Conservation (phyloP, 73 alveolate genomes). For the Tetrahymena elliotti region DNA sequence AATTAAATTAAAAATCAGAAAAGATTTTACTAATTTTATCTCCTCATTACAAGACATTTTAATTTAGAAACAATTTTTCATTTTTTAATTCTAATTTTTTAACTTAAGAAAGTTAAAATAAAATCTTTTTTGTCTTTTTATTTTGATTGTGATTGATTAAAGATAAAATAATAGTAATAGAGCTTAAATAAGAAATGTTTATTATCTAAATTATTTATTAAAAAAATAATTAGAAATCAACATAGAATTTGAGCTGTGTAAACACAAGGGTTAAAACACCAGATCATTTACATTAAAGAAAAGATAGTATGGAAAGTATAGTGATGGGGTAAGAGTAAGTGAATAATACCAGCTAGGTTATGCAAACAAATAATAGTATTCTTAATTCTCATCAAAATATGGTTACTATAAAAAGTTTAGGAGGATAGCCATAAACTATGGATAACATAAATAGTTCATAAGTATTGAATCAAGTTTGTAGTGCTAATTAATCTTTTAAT, state of each 20-base stretch:
- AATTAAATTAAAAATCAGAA: no score
- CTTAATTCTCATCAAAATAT: background rate
- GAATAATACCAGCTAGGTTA: background rate
- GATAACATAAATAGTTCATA: background rate
- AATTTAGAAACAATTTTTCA: no score
- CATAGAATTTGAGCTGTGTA: background rate
- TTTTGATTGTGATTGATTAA: no score
- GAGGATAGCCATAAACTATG: background rate
- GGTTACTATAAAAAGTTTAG: background rate
- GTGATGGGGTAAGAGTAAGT: background rate
- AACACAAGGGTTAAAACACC: background rate
- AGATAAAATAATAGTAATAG: no score
- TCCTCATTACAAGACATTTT: no score
- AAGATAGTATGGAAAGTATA: background rate
- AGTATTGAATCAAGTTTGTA: background rate
- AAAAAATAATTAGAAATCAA: background rate
- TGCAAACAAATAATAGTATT: background rate
- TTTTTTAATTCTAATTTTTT: no score
- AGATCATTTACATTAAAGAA: background rate
- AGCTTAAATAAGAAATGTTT: no score
- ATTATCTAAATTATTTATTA: no score
- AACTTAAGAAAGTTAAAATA: no score
- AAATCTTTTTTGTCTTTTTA: no score
- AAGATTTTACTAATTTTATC: no score
- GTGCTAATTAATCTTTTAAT: background rate